Conservation (phyloP, 192 early-diverging fungal genomes). For the Coemansia sp. region DNA sequence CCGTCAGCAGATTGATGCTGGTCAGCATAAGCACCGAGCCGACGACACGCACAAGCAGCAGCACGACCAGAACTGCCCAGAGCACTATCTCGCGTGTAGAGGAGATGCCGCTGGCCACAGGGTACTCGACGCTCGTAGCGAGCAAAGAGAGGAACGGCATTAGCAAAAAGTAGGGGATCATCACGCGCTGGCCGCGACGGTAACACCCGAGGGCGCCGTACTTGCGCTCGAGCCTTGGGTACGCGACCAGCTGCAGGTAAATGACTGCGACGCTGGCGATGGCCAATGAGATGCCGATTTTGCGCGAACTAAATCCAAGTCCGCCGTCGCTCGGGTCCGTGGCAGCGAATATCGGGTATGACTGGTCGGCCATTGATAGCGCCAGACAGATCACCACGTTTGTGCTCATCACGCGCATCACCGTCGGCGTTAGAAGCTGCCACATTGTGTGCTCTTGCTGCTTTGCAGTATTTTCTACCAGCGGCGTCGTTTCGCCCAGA, state of each 20-base stretch:
- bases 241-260: conserved; percentile 52
- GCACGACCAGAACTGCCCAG: conserved; percentile 23
- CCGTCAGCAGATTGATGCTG: conserved; percentile 33
- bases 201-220: conserved; percentile 51
- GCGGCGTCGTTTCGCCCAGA: conserved; percentile 8
- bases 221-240: conserved; percentile 41
- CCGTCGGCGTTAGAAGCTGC: conserved; percentile 20
- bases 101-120: not conserved
- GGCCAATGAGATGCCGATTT: conserved; percentile 53
- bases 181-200: conserved; percentile 18
- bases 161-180: not conserved
- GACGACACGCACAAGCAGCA: conserved; percentile 19
- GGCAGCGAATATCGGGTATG: conserved; percentile 49
- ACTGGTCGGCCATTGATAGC: conserved; percentile 23
- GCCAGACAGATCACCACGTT: conserved; percentile 28
- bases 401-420: conserved; percentile 16
- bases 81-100: conserved; percentile 11
- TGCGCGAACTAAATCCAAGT: conserved; percentile 48
- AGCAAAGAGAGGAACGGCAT: conserved; percentile 15
- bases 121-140: not conserved
- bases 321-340: conserved; percentile 44
- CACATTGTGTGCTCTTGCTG: conserved; percentile 10
- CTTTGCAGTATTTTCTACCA: conserved; percentile 2
- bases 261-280: conserved; percentile 40
- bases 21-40: conserved; percentile 30